Percentiles rank a stretch among this genome's conserved stretches.
Conservation (phyloP, 2,329 filamentous ascomycete genomes). For the Ceratocystis diversiconidia region DNA sequence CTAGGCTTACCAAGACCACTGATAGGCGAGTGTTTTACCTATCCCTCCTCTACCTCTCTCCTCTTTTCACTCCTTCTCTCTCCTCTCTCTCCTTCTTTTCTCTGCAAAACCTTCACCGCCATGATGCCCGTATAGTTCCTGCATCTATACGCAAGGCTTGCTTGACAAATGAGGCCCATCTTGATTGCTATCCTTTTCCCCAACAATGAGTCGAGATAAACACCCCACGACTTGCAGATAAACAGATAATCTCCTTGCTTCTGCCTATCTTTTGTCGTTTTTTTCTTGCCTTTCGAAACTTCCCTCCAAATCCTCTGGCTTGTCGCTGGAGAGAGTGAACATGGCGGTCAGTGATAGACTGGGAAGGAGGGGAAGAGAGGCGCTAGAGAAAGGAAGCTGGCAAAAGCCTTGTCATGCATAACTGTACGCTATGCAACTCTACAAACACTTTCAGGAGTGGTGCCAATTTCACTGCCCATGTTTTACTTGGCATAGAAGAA, state of each 20-base stretch:
- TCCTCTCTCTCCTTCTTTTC: background rate
- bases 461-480: background rate
- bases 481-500: background rate
- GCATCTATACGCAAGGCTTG: background rate
- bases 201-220: background rate
- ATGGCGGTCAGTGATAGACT: background rate
- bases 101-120: background rate
- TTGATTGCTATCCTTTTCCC: background rate
- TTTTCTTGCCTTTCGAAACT: background rate
- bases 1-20: background rate
- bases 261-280: background rate
- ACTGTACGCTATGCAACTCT: background rate
- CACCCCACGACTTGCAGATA: background rate
- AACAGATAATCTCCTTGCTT: background rate
- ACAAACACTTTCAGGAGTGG: background rate
- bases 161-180: background rate
- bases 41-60: no score
- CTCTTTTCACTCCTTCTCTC: no score
- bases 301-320: background rate
- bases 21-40: background rate
- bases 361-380: background rate
- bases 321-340: background rate
- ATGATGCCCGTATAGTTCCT: background rate
- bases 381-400: background rate
- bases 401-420: background rate